Base-by-base conservation (phyloP, 768 basidiomycete species). In the Lactarius indigo region DNA sequence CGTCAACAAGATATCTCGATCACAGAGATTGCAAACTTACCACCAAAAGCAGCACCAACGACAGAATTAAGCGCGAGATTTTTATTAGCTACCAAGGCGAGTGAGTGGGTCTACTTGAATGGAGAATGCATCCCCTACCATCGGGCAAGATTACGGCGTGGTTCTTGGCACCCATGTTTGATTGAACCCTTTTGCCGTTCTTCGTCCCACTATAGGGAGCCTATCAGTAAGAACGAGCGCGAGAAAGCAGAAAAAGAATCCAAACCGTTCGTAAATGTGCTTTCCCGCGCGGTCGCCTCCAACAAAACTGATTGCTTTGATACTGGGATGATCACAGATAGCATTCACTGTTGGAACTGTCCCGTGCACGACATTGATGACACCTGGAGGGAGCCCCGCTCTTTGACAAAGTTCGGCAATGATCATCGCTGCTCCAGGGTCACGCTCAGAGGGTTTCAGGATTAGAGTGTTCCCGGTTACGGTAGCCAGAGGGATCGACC, bases 391-490 rank as follows among this genome's bases (percentile, higher is more conserved):
- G 37, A 94, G 78, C 33, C 90, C 90, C 64, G 96, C 94, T 62
- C 86, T 87, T 76, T 92, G 87, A 74, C 92, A 94, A 4, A 98
- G 83, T 78, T 99, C 96, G 37, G 95, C 94, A 68, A 99, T 94
- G 63, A 99, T 96, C 90, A 97, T 95, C 7, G 94, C 90, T 17
- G 97, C 96, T 57, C 96, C 96, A 17, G 96, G 96, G 75, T 97
- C 96, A 30, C 96, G 88, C 75, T 99, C 96, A 1, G 92, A 95
- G 23, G 96, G 96, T 73, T 99, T 99, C 68, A 99, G 81, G 66
- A 99, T 84, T 50, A 99, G 83, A 0, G 96, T 94, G 73, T 99
- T 99, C 37, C 96, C 96, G 0, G 93, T 95, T 12, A 88, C 88
- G 28, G 87, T 81, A 20, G 94, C 91, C 85, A 94, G 87, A 54